Percentiles rank a stretch among this genome's conserved stretches.
These are phyloP conservation scores for Termitomyces eurrhizus DNA, from an alignment of 768 basidiomycete genomes.

Conservation along the genomic window DNA sequence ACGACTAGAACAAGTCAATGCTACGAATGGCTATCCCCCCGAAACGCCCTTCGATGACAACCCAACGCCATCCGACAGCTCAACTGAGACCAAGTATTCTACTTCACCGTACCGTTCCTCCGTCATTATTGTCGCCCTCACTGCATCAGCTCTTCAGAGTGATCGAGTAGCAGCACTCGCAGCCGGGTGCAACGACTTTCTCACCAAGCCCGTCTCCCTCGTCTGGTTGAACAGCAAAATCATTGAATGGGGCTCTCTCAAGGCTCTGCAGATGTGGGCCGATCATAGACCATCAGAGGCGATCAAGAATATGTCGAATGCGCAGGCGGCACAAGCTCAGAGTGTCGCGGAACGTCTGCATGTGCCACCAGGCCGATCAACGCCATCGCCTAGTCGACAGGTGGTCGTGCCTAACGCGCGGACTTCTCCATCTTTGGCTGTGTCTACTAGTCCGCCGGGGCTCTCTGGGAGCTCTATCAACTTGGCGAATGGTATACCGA, in stretches of 20 bases:
- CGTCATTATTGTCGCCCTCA: constrained; percentile 99
- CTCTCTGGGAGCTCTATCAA: not conserved
- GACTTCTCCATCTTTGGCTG: constrained; percentile 3
- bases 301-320: constrained; percentile 30
- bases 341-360: constrained; percentile 45
- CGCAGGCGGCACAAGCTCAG: constrained; percentile 37
- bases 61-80: constrained; percentile 50
- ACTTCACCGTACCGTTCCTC: constrained; percentile 81
- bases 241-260: constrained; percentile 99
- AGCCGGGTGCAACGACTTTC: constrained; percentile 97
- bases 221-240: constrained; percentile 98
- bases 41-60: constrained; percentile 51
- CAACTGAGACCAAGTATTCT: constrained; percentile 43
- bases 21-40: constrained; percentile 64
- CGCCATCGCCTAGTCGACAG: constrained; percentile 25
- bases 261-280: constrained; percentile 90
- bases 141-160: constrained; percentile 90
- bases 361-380: constrained; percentile 32
- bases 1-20: constrained; percentile 67
- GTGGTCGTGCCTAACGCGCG: not conserved
- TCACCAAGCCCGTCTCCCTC: constrained; percentile 95
- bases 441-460: not conserved
- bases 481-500: not conserved
- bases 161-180: constrained; percentile 97
- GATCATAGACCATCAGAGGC: constrained; percentile 63